phyloP scores from a whole-genome alignment of 345 rosid species.

The Gynandropsis gynandra region DNA sequence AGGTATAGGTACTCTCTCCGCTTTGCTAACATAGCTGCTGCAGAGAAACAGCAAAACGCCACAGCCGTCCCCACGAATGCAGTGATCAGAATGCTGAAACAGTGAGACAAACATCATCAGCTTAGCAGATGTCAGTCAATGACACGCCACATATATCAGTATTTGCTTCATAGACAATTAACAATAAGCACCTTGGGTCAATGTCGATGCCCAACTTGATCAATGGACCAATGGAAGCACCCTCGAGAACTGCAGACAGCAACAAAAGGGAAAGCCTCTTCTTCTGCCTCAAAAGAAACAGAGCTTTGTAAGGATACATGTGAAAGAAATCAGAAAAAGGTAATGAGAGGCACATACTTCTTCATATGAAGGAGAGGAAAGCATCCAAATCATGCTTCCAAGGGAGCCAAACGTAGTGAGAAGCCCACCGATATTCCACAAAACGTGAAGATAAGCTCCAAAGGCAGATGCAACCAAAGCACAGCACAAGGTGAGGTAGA shows the following conservation, averaged over 20 bases:
- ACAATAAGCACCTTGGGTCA: constrained; percentile 47
- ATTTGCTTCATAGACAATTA: background rate
- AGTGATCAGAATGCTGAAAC: constrained; percentile 47
- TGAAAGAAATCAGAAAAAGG: background rate
- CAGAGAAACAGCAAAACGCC: constrained; percentile 72
- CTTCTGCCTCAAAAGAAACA: constrained; percentile 35
- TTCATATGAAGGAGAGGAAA: constrained; percentile 31
- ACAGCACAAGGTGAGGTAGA: constrained; percentile 53
- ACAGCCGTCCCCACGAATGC: constrained; percentile 72
- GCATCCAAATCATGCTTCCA: constrained; percentile 51
- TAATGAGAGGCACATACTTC: constrained; percentile 26
- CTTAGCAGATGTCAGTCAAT: too few relatives aligned
- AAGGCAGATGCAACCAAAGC: constrained; percentile 52
- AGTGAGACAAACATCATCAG: background rate
- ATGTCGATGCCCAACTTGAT: constrained; percentile 49
- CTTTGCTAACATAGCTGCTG: constrained; percentile 67
- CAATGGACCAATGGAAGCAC: constrained; percentile 72
- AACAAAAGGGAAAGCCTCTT: constrained; percentile 58
- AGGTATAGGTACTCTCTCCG: constrained; percentile 77
- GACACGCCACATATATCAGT: too few relatives aligned
- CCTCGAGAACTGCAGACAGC: constrained; percentile 51
- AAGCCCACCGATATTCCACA: constrained; percentile 66
- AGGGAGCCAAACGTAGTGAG: constrained; percentile 47
- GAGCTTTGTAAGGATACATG: background rate
- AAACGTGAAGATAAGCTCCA: constrained; percentile 57